phyloP scores from a whole-genome alignment of 2,329 filamentous ascomycete genomes.

The Microsporum ferrugineum region DNA sequence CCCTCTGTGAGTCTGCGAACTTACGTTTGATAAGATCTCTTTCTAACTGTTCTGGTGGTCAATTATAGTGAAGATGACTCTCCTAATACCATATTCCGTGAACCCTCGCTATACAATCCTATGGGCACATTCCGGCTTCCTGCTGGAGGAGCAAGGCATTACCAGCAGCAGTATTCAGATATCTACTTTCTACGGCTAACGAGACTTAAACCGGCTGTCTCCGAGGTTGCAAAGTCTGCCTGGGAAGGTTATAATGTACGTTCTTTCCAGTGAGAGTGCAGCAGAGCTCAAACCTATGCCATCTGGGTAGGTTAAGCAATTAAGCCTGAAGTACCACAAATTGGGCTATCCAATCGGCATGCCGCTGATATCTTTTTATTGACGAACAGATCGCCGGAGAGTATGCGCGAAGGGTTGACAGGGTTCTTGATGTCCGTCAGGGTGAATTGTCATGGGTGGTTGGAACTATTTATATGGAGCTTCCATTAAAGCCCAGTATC shows the following conservation, averaged over 20 bases:
- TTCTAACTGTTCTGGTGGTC: conserved; percentile 5
- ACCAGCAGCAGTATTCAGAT: conserved; percentile 91
- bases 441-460: conserved; percentile 91
- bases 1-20: conserved; percentile 19
- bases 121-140: conserved; percentile 64
- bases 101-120: conserved; percentile 56
- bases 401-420: conserved; percentile 61
- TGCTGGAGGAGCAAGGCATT: conserved; percentile 53
- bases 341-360: background rate
- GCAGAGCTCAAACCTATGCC: conserved; percentile 2
- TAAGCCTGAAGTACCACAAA: background rate
- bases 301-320: background rate
- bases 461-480: conserved; percentile 94
- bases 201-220: conserved; percentile 73
- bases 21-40: background rate
- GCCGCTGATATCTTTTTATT: conserved; percentile 5
- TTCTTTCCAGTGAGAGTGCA: conserved; percentile 2
- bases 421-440: conserved; percentile 90
- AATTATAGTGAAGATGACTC: conserved; percentile 21
- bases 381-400: conserved; percentile 57
- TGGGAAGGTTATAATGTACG: conserved; percentile 62
- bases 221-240: conserved; percentile 58
- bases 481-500: conserved; percentile 92
- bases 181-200: conserved; percentile 92
- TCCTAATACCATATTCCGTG: conserved; percentile 41